Conservation (phyloP, 257 asterid species). For the Cinchona pubescens region DNA sequence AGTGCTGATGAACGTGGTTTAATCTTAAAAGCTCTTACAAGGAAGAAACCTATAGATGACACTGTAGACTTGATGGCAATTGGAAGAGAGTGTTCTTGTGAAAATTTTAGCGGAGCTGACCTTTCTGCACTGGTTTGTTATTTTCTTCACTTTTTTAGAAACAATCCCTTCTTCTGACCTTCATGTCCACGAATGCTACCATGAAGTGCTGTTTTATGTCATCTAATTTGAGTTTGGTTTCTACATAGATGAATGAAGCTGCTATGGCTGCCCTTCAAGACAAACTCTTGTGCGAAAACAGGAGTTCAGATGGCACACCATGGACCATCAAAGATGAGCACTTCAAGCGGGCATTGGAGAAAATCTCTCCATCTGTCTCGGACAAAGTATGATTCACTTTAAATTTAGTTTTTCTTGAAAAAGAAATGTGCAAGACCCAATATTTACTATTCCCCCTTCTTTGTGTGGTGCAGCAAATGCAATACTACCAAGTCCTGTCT, state of each 20-base stretch:
- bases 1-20: slow-evolving; percentile 77
- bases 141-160: not conserved
- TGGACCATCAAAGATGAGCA: slow-evolving; percentile 54
- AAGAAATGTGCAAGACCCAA: not conserved
- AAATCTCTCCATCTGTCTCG: slow-evolving; percentile 66
- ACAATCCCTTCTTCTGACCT: not conserved
- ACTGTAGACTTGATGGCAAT: slow-evolving; percentile 64
- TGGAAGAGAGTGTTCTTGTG: slow-evolving; percentile 51
- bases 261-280: slow-evolving; percentile 60
- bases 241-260: slow-evolving; percentile 64
- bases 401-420: not conserved
- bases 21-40: slow-evolving; percentile 67
- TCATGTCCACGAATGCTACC: not conserved
- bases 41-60: slow-evolving; percentile 58
- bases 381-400: slow-evolving; percentile 33
- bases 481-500: slow-evolving; percentile 46
- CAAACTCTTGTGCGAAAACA: slow-evolving; percentile 22
- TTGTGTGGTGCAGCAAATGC: slow-evolving; percentile 57
- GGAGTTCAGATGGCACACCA: slow-evolving; percentile 22
- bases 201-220: not conserved
- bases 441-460: not conserved
- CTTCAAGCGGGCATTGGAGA: slow-evolving; percentile 54
- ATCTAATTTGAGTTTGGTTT: no score
- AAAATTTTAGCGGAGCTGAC: slow-evolving; percentile 83
- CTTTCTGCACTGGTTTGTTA: slow-evolving; percentile 61